These are phyloP conservation scores for Gyromitra esculenta DNA, from an alignment of 2,329 filamentous ascomycete genomes.

Conservation along the genomic window DNA sequence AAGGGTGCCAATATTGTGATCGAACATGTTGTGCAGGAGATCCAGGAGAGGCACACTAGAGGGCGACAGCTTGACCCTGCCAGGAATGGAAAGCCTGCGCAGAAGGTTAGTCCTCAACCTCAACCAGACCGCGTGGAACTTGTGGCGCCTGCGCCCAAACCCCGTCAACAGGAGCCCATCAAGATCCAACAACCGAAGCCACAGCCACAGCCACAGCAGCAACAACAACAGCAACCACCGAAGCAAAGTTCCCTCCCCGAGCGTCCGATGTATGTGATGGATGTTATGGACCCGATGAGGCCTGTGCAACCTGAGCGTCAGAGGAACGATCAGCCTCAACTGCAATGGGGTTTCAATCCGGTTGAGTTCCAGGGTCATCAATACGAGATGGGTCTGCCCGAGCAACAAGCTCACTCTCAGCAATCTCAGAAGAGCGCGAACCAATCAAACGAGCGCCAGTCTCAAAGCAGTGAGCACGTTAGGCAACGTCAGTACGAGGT, in stretches of 20 bases:
- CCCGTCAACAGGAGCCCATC: constrained; percentile 30
- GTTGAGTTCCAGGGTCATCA: constrained; percentile 46
- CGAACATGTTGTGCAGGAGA: constrained; percentile 49
- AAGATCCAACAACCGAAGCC: constrained; percentile 36
- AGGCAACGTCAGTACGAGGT: constrained; percentile 49
- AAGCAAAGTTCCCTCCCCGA: constrained; percentile 45
- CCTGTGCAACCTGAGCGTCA: constrained; percentile 41
- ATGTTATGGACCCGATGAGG: constrained; percentile 50
- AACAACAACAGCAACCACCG: constrained; percentile 10
- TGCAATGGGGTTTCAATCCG: constrained; percentile 43
- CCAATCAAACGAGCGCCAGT: constrained; percentile 36
- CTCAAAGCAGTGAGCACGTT: constrained; percentile 44
- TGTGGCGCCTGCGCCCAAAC: constrained; percentile 24
- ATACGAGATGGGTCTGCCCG: constrained; percentile 42
- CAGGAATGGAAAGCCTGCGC: constrained; percentile 37
- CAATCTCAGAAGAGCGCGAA: constrained; percentile 41
- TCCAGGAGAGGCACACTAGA: constrained; percentile 44
- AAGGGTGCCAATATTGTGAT: constrained; percentile 45
- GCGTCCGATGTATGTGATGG: constrained; percentile 51
- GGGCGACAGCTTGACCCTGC: constrained; percentile 45
- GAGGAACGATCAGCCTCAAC: constrained; percentile 42
- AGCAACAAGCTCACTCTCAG: constrained; percentile 45
- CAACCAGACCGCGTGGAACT: constrained; percentile 45
- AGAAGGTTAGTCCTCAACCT: constrained; percentile 50
- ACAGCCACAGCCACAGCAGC: constrained; percentile 3